Percentiles rank a stretch among this genome's conserved stretches.
Conservation (phyloP, 148 eudicot genomes). For the Rhododendron kiyosumense region DNA sequence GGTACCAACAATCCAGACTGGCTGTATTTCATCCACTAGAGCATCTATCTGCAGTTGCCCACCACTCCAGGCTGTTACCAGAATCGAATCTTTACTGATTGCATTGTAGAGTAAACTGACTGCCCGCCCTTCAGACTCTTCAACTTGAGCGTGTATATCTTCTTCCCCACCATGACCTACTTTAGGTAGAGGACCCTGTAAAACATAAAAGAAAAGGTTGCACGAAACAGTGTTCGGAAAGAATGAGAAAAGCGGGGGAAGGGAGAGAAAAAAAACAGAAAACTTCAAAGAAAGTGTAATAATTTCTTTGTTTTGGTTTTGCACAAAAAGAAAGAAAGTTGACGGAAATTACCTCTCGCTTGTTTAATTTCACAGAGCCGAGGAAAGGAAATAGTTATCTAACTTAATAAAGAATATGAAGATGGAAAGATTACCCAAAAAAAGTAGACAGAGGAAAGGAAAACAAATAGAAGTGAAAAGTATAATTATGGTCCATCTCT, state of each 20-base stretch:
- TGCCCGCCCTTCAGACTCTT: slow-evolving; percentile 70
- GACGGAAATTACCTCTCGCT: not conserved
- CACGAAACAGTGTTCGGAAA: not conserved
- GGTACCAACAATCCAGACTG: slow-evolving; percentile 64
- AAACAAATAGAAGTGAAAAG: not conserved
- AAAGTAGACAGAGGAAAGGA: not conserved
- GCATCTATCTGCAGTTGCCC: slow-evolving; percentile 96
- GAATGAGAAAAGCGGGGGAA: not conserved
- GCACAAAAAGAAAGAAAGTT: not conserved
- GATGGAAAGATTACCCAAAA: not conserved
- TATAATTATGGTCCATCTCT: not conserved
- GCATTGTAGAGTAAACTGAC: slow-evolving; percentile 71
- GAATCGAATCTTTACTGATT: slow-evolving; percentile 79
- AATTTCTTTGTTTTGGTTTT: not conserved
- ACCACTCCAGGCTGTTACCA: slow-evolving; percentile 85
- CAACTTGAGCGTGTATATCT: slow-evolving; percentile 33
- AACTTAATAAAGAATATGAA: not conserved
- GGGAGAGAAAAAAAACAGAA: not conserved
- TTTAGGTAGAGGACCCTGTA: slow-evolving; percentile 85
- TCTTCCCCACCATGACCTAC: slow-evolving; percentile 45
- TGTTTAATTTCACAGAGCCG: not conserved
- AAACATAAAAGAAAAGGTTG: slow-evolving; percentile 4
- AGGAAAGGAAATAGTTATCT: not conserved
- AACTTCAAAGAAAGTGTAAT: not conserved
- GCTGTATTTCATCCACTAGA: slow-evolving; percentile 91